These are phyloP conservation scores for Geosmithia morbida DNA, from an alignment of 2,329 filamentous ascomycete species.

Conservation along the genomic window DNA sequence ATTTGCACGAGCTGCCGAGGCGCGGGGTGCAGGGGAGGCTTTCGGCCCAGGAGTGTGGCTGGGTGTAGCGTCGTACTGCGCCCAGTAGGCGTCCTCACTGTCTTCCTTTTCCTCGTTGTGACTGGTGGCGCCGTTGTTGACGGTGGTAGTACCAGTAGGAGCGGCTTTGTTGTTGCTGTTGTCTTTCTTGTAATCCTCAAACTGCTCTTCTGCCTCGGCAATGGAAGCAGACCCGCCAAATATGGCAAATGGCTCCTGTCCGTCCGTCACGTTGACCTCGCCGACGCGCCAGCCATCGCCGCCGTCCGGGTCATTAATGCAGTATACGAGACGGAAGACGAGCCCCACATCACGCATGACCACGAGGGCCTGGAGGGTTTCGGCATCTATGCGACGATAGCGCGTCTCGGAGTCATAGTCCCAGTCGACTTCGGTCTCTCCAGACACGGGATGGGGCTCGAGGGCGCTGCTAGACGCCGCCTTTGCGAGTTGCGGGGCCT, in stretches of 20 bases:
- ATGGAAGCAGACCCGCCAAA: slow-evolving; percentile 38
- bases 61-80: slow-evolving; percentile 59
- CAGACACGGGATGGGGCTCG: slow-evolving; percentile 69
- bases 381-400: slow-evolving; percentile 57
- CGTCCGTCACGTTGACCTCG: slow-evolving; percentile 49
- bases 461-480: slow-evolving; percentile 45
- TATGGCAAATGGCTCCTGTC: slow-evolving; percentile 36
- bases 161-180: slow-evolving; percentile 1
- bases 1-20: slow-evolving; percentile 8
- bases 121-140: slow-evolving; percentile 3
- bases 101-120: slow-evolving; percentile 29
- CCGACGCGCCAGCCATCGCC: slow-evolving; percentile 57
- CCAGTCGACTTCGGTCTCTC: slow-evolving; percentile 64
- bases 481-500: slow-evolving; percentile 41
- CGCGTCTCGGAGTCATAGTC: slow-evolving; percentile 46
- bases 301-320: slow-evolving; percentile 47
- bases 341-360: slow-evolving; percentile 47
- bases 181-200: slow-evolving; percentile 18
- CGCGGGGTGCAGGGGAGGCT: slow-evolving; percentile 44
- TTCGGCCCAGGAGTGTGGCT: slow-evolving; percentile 47
- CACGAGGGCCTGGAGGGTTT: slow-evolving; percentile 59
- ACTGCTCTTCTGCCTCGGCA: slow-evolving; percentile 45
- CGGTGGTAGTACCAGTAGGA: not conserved
- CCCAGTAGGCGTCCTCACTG: slow-evolving; percentile 70
- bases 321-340: slow-evolving; percentile 55